These are phyloP conservation scores for Sugiyamaella pinicola DNA, from an alignment of 1,139 yeast genomes.

Conservation along the genomic window DNA sequence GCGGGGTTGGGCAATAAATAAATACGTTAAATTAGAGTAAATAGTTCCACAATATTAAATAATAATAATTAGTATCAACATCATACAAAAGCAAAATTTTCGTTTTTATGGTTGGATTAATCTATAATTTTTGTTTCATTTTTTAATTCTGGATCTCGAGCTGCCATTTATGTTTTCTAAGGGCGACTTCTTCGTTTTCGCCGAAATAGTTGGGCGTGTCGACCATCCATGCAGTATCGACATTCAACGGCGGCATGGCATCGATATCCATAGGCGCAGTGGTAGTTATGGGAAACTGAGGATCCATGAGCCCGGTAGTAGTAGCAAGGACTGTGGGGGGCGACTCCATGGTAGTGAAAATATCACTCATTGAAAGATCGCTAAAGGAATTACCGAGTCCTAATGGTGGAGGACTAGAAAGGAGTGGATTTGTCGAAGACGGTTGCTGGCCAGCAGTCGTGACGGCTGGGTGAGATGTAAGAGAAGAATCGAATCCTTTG, in stretches of 20 bases:
- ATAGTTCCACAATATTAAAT: not conserved
- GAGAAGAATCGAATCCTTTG: not conserved
- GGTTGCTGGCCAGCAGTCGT: not conserved
- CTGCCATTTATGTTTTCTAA: slow-evolving; percentile 6
- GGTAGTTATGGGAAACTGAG: not conserved
- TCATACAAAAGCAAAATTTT: not conserved
- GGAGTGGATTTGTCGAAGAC: not conserved
- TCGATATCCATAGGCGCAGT: not conserved
- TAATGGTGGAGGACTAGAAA: slow-evolving; percentile 3
- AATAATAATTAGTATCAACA: not conserved
- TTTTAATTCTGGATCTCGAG: slow-evolving; percentile 5
- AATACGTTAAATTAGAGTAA: slow-evolving; percentile 9
- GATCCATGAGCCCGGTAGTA: slow-evolving; percentile 2
- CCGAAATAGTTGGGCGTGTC: slow-evolving; percentile 10
- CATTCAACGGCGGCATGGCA: slow-evolving; percentile 1
- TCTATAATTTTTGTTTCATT: not conserved
- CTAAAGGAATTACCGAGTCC: slow-evolving; percentile 8
- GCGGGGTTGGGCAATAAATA: slow-evolving; percentile 4
- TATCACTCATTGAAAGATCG: slow-evolving; percentile 14
- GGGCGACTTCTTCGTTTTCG: slow-evolving; percentile 2
- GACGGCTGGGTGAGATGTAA: not conserved
- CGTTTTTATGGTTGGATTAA: not conserved
- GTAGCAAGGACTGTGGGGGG: slow-evolving; percentile 5
- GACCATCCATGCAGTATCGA: slow-evolving; percentile 9
- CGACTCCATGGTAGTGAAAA: slow-evolving; percentile 12